Evolutionary conservation across 139 green algal species (phyloP), one percentile per base, ranked within the genome.

Genomic region (Chara braunii): DNA sequence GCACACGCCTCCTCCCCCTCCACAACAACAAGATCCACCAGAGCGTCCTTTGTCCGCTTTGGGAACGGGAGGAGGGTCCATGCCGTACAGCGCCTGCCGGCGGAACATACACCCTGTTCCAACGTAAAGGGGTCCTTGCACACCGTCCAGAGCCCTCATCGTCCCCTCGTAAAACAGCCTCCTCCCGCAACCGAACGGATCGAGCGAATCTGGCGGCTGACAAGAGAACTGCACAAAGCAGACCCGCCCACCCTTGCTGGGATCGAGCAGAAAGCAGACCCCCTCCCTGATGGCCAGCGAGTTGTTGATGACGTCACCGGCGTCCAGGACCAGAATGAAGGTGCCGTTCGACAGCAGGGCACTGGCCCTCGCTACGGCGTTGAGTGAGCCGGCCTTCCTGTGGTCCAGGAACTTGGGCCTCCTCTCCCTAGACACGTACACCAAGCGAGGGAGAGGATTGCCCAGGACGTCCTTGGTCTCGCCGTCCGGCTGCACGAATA

Each of bases 91-190:
- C 37, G 64, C 64, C 24, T 71, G 57, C 29, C 67, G 18, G 7
- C 67, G 44, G 67, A 76, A 76, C n/a, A 31, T 66, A 45, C 67
- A 76, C 22, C 67, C 67, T 3, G 67, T 76, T 9, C 67, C 67
- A 24, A 76, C 67, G 24, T 76, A 76, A 12, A 76, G 45, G 9
- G 67, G 67, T 33, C 67, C 67, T 52, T 76, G 67, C 18, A 71
- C 18, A 22, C 60, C 59, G 35, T 76, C 67, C 5, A 76, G 12
- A n/a, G 59, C 67, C n/a, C 26, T 31, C 67, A 76, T 58, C 23
- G 34, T 58, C 12, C 12, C 14, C 23, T 58, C 50, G 14, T 43
- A 58, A 26, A 58, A 58, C 11, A 58, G 23, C 23, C 12, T 29
- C 23, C 43, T 58, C 23, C 43, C 11, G 50, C 43, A 53, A 26